Percentiles rank a stretch among this genome's conserved stretches.
Conservation (phyloP, 2,329 filamentous ascomycete species). For the Arthroderma sp. region DNA sequence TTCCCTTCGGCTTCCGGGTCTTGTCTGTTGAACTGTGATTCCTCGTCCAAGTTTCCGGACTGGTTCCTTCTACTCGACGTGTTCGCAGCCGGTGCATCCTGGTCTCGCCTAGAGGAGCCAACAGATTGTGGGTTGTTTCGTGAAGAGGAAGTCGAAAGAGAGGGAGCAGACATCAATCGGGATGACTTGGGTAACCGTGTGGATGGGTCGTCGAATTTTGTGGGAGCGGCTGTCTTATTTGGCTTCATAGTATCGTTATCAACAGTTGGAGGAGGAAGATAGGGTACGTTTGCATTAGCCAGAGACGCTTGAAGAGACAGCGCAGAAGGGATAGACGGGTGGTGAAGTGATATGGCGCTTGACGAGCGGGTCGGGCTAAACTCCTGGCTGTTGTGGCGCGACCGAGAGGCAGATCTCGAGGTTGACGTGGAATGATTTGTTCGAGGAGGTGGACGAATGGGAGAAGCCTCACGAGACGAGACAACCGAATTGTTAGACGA, state of each 20-base stretch:
- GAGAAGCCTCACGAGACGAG: slow-evolving; percentile 38
- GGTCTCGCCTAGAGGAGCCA: slow-evolving; percentile 27
- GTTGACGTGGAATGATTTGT: slow-evolving; percentile 19
- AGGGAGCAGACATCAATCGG: slow-evolving; percentile 63
- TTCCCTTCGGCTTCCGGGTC: slow-evolving; percentile 12
- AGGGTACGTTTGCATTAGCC: slow-evolving; percentile 54
- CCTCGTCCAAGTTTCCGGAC: neutral
- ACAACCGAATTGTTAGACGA: slow-evolving; percentile 33
- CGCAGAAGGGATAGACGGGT: slow-evolving; percentile 41
- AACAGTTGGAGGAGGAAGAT: slow-evolving; percentile 45
- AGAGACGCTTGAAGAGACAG: slow-evolving; percentile 53
- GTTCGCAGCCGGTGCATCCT: slow-evolving; percentile 34
- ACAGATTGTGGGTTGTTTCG: slow-evolving; percentile 23
- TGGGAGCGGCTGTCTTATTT: slow-evolving; percentile 44
- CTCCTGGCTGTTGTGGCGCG: slow-evolving; percentile 56
- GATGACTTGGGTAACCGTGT: slow-evolving; percentile 68
- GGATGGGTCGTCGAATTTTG: slow-evolving; percentile 30
- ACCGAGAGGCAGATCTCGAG: slow-evolving; percentile 34
- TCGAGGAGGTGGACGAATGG: slow-evolving; percentile 23
- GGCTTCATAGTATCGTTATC: slow-evolving; percentile 54
- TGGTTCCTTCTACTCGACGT: slow-evolving; percentile 41
- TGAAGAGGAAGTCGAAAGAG: slow-evolving; percentile 12
- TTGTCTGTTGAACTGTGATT: neutral
- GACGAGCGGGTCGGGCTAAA: slow-evolving; percentile 46
- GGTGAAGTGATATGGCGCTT: slow-evolving; percentile 23